Conservation (phyloP, 2,329 filamentous ascomycete species). For the Tympanopsis confertula region DNA sequence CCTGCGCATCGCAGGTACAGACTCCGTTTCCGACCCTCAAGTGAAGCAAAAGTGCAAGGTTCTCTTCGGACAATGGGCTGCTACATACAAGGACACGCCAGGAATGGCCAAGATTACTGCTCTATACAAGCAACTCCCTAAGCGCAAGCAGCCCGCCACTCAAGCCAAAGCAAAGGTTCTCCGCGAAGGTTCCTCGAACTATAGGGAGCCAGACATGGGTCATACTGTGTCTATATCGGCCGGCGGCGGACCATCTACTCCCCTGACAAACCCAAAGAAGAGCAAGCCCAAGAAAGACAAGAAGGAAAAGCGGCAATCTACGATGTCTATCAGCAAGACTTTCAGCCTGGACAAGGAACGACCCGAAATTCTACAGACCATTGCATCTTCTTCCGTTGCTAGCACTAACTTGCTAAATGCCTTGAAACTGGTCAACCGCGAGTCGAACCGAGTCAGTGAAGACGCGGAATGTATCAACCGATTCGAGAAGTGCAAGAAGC, state of each 20-base stretch:
- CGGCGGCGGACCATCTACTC: neutral
- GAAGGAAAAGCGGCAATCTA: slow-evolving; percentile 20
- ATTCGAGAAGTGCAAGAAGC: slow-evolving; percentile 51
- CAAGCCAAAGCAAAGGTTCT: slow-evolving; percentile 6
- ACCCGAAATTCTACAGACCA: slow-evolving; percentile 48
- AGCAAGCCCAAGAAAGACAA: slow-evolving; percentile 5
- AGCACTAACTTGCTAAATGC: slow-evolving; percentile 56
- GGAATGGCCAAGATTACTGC: slow-evolving; percentile 48
- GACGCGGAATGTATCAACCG: slow-evolving; percentile 47
- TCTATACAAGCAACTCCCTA: slow-evolving; percentile 27
- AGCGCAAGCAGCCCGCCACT: slow-evolving; percentile 1
- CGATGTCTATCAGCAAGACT: slow-evolving; percentile 16
- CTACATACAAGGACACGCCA: slow-evolving; percentile 47
- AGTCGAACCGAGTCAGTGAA: slow-evolving; percentile 50
- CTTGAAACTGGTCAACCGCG: slow-evolving; percentile 55
- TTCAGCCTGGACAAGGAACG: slow-evolving; percentile 56
- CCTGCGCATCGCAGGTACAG: slow-evolving; percentile 49
- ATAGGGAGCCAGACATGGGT: neutral
- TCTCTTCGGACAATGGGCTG: slow-evolving; percentile 57
- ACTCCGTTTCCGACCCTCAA: slow-evolving; percentile 49
- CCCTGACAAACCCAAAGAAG: neutral
- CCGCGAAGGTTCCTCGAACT: slow-evolving; percentile 5
- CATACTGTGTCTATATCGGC: neutral
- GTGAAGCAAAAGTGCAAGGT: slow-evolving; percentile 54
- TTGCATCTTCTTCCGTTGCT: slow-evolving; percentile 53